Evolutionary conservation across 192 early-diverging fungal genomes (phyloP).

Genomic region (Gorgonomyces haynaldii): DNA sequence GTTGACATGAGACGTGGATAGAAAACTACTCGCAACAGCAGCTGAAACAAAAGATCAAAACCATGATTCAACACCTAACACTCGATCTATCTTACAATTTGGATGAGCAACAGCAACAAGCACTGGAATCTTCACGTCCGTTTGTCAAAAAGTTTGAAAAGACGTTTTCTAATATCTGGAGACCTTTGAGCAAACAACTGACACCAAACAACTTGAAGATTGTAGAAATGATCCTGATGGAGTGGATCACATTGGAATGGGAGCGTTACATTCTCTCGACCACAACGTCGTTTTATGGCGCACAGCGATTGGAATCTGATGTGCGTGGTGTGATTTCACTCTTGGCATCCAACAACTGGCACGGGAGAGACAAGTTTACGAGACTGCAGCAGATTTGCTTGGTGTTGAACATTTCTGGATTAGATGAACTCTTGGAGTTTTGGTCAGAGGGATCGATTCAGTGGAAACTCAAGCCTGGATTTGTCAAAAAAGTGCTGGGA

Average conservation of each 20-base stretch:
- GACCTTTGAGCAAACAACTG: conserved; percentile 46
- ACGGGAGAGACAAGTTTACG: conserved; percentile 57
- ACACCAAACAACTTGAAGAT: conserved; percentile 60
- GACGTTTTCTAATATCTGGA: conserved; percentile 51
- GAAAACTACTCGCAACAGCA: conserved; percentile 73
- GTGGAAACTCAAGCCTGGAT: conserved; percentile 69
- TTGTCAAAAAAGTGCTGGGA: too few species aligned
- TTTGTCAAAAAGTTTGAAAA: conserved; percentile 73
- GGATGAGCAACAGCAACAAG: conserved; percentile 83
- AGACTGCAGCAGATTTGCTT: conserved; percentile 76
- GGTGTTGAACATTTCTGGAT: conserved; percentile 66
- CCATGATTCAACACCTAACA: conserved; percentile 66
- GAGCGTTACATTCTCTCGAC: conserved; percentile 56
- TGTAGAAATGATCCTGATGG: conserved; percentile 51
- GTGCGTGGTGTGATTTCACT: conserved; percentile 51
- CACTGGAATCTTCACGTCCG: conserved; percentile 50
- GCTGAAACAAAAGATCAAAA: conserved; percentile 65
- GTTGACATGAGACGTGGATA: conserved; percentile 46
- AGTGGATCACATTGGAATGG: conserved; percentile 68
- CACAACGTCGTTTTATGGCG: conserved; percentile 52
- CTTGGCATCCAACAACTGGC: conserved; percentile 9
- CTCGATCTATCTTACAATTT: conserved; percentile 81
- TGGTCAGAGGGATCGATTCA: conserved; percentile 57
- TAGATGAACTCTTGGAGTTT: conserved; percentile 60
- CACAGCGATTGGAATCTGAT: conserved; percentile 87